These are phyloP conservation scores for Metschnikowia kofuensis DNA, from an alignment of 805 yeast genomes.

Conservation along the genomic window DNA sequence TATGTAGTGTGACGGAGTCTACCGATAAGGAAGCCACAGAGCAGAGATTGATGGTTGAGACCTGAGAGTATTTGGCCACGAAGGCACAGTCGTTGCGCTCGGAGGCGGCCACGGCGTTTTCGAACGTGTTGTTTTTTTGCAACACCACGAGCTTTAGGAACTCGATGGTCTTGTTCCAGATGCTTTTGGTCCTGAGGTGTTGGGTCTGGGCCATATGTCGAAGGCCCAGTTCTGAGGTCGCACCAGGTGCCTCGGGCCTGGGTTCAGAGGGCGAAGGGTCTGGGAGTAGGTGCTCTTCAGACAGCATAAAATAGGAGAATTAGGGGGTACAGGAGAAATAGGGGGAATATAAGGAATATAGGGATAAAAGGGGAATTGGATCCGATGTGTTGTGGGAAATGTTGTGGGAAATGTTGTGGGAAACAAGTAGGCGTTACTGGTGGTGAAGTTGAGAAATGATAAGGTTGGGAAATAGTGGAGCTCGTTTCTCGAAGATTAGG, in stretches of 20 bases:
- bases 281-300: not conserved
- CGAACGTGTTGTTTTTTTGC: conserved; percentile 34
- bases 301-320: too few species aligned
- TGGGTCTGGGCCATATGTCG: conserved; percentile 10
- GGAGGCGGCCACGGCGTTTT: conserved; percentile 33
- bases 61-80: conserved; percentile 44
- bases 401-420: too few species aligned
- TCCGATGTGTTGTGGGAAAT: too few species aligned
- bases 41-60: conserved; percentile 37
- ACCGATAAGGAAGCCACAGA: conserved; percentile 15
- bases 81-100: conserved; percentile 58
- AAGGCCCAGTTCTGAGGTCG: not conserved
- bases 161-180: conserved; percentile 23
- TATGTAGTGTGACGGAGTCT: conserved; percentile 36
- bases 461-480: too few species aligned
- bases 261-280: not conserved
- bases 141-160: conserved; percentile 25
- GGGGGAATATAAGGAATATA: too few species aligned
- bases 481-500: too few species aligned
- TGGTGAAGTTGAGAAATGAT: too few species aligned
- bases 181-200: conserved; percentile 19
- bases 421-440: too few species aligned
- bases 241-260: not conserved
- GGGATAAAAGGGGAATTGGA: too few species aligned
- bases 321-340: too few species aligned